Percentiles rank a stretch among this genome's conserved stretches.
Evolutionary conservation across 2,329 filamentous ascomycete genomes (phyloP).

Genomic region (Chaetomium sp.): DNA sequence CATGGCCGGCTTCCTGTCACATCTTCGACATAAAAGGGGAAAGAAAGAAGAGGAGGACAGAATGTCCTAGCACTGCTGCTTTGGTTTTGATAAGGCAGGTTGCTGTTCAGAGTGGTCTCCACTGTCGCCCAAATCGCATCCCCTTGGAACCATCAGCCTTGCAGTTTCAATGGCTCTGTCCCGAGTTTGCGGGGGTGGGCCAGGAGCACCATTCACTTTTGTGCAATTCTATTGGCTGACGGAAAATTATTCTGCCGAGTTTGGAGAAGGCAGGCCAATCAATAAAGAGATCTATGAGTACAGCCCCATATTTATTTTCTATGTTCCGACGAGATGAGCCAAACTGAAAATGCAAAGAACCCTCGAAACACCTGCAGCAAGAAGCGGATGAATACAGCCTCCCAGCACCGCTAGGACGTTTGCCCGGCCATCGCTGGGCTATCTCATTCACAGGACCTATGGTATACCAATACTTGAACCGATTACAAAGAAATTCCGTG

Average conservation of each 20-base stretch:
- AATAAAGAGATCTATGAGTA: not conserved
- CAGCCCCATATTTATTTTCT: too few relatives aligned
- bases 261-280: not conserved
- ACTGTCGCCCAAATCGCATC: not conserved
- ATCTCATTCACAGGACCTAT: not conserved
- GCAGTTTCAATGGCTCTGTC: not conserved
- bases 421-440: constrained; percentile 1
- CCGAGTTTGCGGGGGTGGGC: too few relatives aligned
- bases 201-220: too few relatives aligned
- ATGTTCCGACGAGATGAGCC: not conserved
- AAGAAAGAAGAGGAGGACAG: not conserved
- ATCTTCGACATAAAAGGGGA: constrained; percentile 15
- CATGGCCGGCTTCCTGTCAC: constrained; percentile 36
- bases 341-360: too few relatives aligned
- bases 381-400: not conserved
- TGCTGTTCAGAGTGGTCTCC: not conserved
- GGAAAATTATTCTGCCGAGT: not conserved
- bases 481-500: not conserved
- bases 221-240: too few relatives aligned
- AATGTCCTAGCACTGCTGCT: not conserved
- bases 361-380: too few relatives aligned
- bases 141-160: constrained; percentile 1
- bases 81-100: not conserved
- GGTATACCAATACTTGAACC: constrained; percentile 8
- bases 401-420: not conserved